Evolutionary conservation across 768 basidiomycete genomes (phyloP).

Genomic region (Leccinum rimulosum): DNA sequence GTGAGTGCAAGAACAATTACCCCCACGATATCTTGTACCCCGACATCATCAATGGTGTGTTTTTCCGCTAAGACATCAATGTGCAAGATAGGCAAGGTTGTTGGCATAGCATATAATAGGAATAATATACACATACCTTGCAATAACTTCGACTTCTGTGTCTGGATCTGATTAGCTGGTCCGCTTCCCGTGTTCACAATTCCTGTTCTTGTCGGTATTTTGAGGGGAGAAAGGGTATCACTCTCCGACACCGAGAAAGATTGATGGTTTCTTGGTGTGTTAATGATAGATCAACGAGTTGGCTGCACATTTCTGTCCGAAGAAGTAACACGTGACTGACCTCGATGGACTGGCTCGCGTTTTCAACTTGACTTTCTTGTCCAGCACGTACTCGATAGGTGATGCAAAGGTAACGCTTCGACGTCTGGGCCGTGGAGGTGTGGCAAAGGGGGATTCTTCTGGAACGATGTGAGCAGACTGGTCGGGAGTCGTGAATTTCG

Average conservation of each 20-base stretch:
- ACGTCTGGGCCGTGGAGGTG: constrained; percentile 10
- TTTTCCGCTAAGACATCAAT: background rate
- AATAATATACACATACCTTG: constrained; percentile 3
- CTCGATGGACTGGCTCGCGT: constrained; percentile 2
- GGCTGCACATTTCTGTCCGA: background rate
- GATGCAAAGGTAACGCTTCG: constrained; percentile 32
- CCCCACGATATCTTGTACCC: constrained; percentile 39
- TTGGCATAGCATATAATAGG: background rate
- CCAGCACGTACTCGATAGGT: constrained; percentile 18
- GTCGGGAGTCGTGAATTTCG: background rate
- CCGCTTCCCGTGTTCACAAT: background rate
- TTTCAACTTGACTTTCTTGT: constrained; percentile 1
- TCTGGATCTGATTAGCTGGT: background rate
- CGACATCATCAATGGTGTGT: constrained; percentile 8
- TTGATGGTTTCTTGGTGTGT: background rate
- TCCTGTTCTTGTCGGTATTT: constrained; percentile 1
- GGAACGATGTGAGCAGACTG: background rate
- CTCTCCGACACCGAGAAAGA: constrained; percentile 3
- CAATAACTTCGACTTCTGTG: constrained; percentile 4
- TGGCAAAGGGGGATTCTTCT: background rate
- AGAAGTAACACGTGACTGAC: constrained; percentile 3
- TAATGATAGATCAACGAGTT: background rate
- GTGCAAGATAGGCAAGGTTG: background rate
- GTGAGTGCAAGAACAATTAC: constrained; percentile 29
- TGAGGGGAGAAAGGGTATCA: constrained; percentile 19